Evolutionary conservation across 1,284 basidiomycete species (phyloP), one percentile per base, ranked within the genome.

Genomic region (Pholiota adiposa): DNA sequence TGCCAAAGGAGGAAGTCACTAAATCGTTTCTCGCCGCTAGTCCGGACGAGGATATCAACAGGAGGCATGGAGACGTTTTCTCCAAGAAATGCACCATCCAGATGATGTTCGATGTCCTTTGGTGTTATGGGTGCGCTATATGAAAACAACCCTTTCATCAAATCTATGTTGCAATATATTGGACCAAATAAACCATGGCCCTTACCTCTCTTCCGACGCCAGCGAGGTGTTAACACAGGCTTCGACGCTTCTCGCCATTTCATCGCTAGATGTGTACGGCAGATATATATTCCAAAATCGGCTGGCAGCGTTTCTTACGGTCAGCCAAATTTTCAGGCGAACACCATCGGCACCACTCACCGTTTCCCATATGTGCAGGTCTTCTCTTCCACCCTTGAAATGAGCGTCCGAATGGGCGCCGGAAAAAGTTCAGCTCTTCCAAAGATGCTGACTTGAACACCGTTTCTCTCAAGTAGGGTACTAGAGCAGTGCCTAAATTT

Each of bases 1-100:
- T 53, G 51, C 51, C 51, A 53, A n/a, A 53, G 51, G 18, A 53
- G 19, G 38, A 53, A 53, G 8, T 53, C 51, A 40, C 38, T 43
- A 4, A 53, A 27, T 8, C 36, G 38, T n/a, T 31, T 53, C 4
- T 25, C 51, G 7, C 51, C 51, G 38, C 51, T 41, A 5, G 51
- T 53, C 2, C 51, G 38, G 11, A 53, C 25, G 5, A 53, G 36
- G 18, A 53, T 25, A 12, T 53, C 51, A 16, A 53, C 51, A 5
- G 51, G 51, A 8, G 51, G 51, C 16, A 53, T 41, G 21, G 44
- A 12, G 11, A 8, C 18, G 12, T 46, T 16, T 25, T 27, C 23
- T 2, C 23, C 44, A 16, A 14, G 5, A 18, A 46, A 27, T 1
- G 23, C 11, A 11, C 36, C 36, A 38, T 46, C 44, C 16, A 46